Evolutionary conservation across 2,329 filamentous ascomycete genomes (phyloP).

Genomic region (Davidsoniella neocaledoniae): DNA sequence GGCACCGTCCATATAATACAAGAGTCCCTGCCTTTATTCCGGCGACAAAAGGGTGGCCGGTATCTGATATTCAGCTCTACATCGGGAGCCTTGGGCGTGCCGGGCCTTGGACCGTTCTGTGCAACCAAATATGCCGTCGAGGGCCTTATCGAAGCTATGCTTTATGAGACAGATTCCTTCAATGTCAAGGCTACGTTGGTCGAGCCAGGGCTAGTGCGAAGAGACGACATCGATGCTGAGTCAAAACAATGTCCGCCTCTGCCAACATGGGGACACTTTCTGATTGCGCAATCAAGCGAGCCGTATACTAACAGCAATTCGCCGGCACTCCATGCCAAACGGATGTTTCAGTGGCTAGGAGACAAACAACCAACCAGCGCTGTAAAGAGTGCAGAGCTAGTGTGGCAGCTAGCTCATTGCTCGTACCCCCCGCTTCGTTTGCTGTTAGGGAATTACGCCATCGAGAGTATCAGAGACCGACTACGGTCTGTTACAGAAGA

Average conservation of each 20-base stretch:
- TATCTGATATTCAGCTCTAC: constrained; percentile 94
- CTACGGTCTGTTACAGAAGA: constrained; percentile 86
- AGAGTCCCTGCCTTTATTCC: constrained; percentile 72
- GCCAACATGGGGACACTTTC: constrained; percentile 79
- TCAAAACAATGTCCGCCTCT: constrained; percentile 33
- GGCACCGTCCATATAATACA: constrained; percentile 90
- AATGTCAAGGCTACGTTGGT: constrained; percentile 90
- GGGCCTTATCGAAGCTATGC: constrained; percentile 86
- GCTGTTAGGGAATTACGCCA: constrained; percentile 81
- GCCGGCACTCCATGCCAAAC: constrained; percentile 72
- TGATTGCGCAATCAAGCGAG: constrained; percentile 71
- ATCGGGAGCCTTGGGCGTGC: constrained; percentile 80
- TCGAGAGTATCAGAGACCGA: constrained; percentile 86
- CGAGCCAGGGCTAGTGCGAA: constrained; percentile 72
- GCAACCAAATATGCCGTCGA: constrained; percentile 96
- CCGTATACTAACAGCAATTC: constrained; percentile 63
- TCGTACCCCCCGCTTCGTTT: constrained; percentile 78
- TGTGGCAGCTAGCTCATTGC: constrained; percentile 91
- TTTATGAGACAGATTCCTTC: constrained; percentile 84
- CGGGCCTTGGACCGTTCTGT: constrained; percentile 83
- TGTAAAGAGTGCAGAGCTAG: constrained; percentile 79
- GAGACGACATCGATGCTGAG: constrained; percentile 53
- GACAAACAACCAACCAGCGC: constrained; percentile 86
- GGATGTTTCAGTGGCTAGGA: constrained; percentile 88
- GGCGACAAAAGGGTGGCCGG: constrained; percentile 55